Conservation (phyloP, 192 early-diverging fungal species). For the Gryganskiella cystojenkinii region DNA sequence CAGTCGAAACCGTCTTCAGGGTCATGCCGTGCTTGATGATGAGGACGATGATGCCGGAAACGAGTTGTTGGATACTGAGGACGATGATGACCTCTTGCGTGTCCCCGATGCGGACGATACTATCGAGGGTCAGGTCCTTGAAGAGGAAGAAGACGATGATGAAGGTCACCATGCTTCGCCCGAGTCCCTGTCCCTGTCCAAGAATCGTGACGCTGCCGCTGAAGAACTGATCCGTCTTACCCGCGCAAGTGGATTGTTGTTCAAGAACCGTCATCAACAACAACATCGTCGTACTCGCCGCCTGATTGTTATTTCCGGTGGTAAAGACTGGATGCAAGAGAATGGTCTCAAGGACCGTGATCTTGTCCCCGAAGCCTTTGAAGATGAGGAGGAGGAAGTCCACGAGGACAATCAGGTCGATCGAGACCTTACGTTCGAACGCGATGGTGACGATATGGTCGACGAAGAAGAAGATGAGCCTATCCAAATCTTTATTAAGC, state of each 20-base stretch:
- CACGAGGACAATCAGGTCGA: slow-evolving; percentile 1
- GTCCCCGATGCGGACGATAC: slow-evolving; percentile 42
- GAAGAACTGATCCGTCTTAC: no score
- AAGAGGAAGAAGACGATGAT: slow-evolving; percentile 36
- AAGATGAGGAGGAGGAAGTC: slow-evolving; percentile 6
- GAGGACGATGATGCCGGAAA: slow-evolving; percentile 51
- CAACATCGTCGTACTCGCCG: no score
- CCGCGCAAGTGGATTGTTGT: no score
- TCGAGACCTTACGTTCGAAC: neutral
- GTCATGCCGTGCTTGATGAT: slow-evolving; percentile 31
- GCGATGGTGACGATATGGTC: neutral
- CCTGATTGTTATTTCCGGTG: neutral
- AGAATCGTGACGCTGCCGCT: no score
- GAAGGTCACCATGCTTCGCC: no score
- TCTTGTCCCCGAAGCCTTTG: slow-evolving; percentile 6
- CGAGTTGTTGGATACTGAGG: slow-evolving; percentile 43
- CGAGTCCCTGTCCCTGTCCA: no score
- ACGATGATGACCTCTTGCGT: slow-evolving; percentile 12
- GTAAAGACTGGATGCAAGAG: slow-evolving; percentile 7
- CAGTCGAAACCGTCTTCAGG: neutral
- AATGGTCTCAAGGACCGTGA: slow-evolving; percentile 21
- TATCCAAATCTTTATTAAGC: neutral
- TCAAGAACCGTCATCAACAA: no score
- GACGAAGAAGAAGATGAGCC: neutral
- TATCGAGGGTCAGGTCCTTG: slow-evolving; percentile 36